phyloP scores from a whole-genome alignment of 1,139 yeast genomes.

The Magnusiomyces fungicola region DNA sequence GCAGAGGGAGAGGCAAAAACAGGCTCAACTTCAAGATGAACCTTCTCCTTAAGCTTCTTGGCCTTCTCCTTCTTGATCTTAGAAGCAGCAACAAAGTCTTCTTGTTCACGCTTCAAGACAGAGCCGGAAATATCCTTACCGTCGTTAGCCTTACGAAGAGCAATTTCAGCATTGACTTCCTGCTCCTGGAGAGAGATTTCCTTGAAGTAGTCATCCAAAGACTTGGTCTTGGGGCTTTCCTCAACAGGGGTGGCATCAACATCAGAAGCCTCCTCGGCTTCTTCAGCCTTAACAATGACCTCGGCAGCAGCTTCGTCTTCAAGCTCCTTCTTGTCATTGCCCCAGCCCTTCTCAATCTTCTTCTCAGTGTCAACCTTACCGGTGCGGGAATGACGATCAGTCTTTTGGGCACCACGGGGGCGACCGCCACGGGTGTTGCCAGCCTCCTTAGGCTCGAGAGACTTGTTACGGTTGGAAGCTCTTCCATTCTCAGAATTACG shows the following conservation, averaged over 20 bases:
- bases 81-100: slow-evolving; percentile 44
- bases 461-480: slow-evolving; percentile 53
- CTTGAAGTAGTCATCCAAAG: slow-evolving; percentile 67
- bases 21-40: slow-evolving; percentile 54
- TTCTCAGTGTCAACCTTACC: slow-evolving; percentile 79
- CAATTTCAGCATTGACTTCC: slow-evolving; percentile 25
- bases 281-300: slow-evolving; percentile 50
- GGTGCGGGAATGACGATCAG: slow-evolving; percentile 70
- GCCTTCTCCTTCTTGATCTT: slow-evolving; percentile 38
- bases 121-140: slow-evolving; percentile 44
- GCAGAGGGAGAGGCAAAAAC: slow-evolving; percentile 44
- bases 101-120: slow-evolving; percentile 35
- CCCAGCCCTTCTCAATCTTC: slow-evolving; percentile 83
- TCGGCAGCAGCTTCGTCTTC: slow-evolving; percentile 61
- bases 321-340: slow-evolving; percentile 51
- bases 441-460: slow-evolving; percentile 51
- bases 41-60: slow-evolving; percentile 63
- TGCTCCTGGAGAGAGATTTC: slow-evolving; percentile 46
- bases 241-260: slow-evolving; percentile 33
- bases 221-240: slow-evolving; percentile 37
- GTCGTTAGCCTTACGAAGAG: slow-evolving; percentile 49
- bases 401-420: slow-evolving; percentile 29
- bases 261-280: slow-evolving; percentile 27
- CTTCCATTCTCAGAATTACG: slow-evolving; percentile 62
- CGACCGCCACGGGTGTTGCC: slow-evolving; percentile 48